These are phyloP conservation scores for Pythium aphanidermatum DNA, from an alignment of 352 stramenopile genomes.

Conservation along the genomic window DNA sequence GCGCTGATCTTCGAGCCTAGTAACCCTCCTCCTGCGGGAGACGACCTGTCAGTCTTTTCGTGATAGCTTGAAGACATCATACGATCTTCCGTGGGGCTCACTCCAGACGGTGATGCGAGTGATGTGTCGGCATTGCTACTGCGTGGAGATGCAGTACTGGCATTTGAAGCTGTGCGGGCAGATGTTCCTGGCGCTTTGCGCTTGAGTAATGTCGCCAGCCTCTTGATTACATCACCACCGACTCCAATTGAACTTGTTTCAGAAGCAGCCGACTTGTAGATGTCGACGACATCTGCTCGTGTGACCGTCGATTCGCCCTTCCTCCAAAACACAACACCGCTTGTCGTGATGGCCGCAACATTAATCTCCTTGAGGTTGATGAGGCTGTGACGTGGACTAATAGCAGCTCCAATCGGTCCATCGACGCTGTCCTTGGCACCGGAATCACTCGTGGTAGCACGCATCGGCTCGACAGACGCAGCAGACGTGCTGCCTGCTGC, in stretches of 20 bases:
- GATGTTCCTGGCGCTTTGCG: constrained; percentile 15
- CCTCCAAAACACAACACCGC: constrained; percentile 58
- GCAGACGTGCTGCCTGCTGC: background rate
- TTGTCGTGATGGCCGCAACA: constrained; percentile 52
- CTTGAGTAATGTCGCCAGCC: constrained; percentile 41
- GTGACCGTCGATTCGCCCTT: constrained; percentile 40
- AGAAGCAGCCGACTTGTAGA: constrained; percentile 32
- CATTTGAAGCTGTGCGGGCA: constrained; percentile 8
- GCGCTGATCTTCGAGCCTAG: background rate
- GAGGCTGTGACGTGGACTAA: constrained; percentile 26
- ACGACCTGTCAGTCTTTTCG: no score
- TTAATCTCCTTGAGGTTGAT: constrained; percentile 52
- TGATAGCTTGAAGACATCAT: no score
- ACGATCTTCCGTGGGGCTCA: constrained; percentile 7
- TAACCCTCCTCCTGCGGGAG: no score
- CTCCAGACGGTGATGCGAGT: constrained; percentile 1
- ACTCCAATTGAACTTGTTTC: constrained; percentile 46
- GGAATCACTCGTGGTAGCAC: background rate
- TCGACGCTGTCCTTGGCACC: background rate
- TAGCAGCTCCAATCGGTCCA: constrained; percentile 3
- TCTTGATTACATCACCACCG: constrained; percentile 48
- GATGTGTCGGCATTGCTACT: constrained; percentile 10
- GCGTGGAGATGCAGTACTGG: constrained; percentile 18
- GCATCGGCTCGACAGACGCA: constrained; percentile 12
- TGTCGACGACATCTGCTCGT: constrained; percentile 23